These are phyloP conservation scores for Sporopachydermia lactativora DNA, from an alignment of 805 yeast genomes.

Conservation along the genomic window DNA sequence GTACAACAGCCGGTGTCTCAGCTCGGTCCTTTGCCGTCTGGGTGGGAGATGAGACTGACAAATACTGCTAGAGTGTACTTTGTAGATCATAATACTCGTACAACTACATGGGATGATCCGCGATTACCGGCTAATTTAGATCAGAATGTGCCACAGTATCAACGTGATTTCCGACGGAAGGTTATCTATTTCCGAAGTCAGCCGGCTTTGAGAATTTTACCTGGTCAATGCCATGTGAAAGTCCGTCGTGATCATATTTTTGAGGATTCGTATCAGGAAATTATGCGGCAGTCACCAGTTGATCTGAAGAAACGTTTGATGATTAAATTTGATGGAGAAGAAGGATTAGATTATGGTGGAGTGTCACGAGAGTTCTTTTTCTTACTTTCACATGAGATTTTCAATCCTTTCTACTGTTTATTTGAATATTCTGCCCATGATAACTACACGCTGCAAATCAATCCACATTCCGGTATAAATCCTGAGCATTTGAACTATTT, in stretches of 20 bases:
- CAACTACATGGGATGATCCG: constrained; percentile 99
- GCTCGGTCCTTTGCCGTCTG: constrained; percentile 93
- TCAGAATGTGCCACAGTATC: constrained; percentile 97
- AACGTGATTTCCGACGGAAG: constrained; percentile 97
- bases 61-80: constrained; percentile 97
- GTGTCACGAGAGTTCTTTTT: constrained; percentile 82
- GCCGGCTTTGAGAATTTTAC: constrained; percentile 91
- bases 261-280: constrained; percentile 96
- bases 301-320: constrained; percentile 73
- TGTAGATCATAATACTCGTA: constrained; percentile 97
- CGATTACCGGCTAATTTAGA: constrained; percentile 93
- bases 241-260: constrained; percentile 93
- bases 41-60: constrained; percentile 99
- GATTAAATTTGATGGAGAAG: constrained; percentile 86
- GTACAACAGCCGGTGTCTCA: constrained; percentile 97
- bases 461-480: constrained; percentile 73
- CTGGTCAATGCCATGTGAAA: constrained; percentile 98
- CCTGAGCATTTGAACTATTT: constrained; percentile 82
- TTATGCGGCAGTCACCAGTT: constrained; percentile 86
- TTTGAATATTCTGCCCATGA: constrained; percentile 81
- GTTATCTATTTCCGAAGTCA: constrained; percentile 96
- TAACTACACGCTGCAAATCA: constrained; percentile 75
- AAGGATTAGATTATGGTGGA: constrained; percentile 88
- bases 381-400: constrained; percentile 76
- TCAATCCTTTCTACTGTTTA: constrained; percentile 75